Evolutionary conservation across 306 rosid genomes (phyloP).

Genomic region (Hippophae tibetana): DNA sequence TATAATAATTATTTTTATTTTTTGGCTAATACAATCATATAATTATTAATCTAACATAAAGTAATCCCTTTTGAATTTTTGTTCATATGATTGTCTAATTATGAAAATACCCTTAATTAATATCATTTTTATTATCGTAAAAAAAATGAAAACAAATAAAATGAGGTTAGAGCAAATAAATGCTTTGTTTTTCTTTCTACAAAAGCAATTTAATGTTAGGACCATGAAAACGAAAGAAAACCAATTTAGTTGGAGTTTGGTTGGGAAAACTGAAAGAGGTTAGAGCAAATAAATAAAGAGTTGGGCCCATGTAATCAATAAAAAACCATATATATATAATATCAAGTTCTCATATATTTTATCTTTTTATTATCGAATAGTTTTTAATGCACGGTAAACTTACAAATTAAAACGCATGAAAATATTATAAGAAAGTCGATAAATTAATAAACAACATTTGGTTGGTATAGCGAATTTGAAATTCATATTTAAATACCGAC

Average conservation of each 20-base stretch:
- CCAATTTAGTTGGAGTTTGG: slow-evolving; percentile 1
- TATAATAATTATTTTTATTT: not conserved
- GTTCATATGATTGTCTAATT: not conserved
- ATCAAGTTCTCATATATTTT: too few species aligned
- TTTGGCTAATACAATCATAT: too few species aligned
- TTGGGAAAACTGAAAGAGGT: slow-evolving; percentile 10
- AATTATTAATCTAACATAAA: too few species aligned
- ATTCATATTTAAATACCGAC: too few species aligned
- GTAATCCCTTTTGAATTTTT: too few species aligned
- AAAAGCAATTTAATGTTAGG: not conserved
- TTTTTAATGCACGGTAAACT: too few species aligned
- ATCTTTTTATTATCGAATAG: too few species aligned
- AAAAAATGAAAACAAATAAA: not conserved
- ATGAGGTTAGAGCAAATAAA: not conserved
- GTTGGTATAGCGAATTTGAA: too few species aligned
- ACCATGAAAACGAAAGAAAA: slow-evolving; percentile 16
- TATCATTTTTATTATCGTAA: not conserved
- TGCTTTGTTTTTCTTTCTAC: not conserved
- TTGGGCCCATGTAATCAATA: not conserved
- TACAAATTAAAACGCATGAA: too few species aligned
- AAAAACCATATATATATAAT: not conserved
- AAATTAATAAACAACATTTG: too few species aligned
- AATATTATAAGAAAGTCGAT: too few species aligned
- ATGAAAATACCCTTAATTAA: not conserved
- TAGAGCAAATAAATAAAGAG: not conserved